Percentiles rank a stretch among this genome's conserved stretches.
These are phyloP conservation scores for Raphanus raphanistrum DNA, from an alignment of 345 rosid genomes.

Conservation along the genomic window DNA sequence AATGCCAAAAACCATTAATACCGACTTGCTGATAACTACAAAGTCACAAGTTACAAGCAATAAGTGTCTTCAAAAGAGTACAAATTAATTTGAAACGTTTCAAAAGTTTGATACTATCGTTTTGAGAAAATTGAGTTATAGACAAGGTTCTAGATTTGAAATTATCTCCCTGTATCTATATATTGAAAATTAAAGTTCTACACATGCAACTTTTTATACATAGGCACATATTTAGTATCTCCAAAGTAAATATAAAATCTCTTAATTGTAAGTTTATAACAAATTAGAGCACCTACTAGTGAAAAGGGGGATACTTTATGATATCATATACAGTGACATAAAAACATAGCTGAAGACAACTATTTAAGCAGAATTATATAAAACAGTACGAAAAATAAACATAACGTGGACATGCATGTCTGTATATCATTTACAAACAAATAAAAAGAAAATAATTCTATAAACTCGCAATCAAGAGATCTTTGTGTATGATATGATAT, in stretches of 20 bases:
- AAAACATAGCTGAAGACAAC: background rate
- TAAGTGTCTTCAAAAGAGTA: background rate
- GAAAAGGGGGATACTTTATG: background rate
- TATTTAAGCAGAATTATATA: background rate
- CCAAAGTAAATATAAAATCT: background rate
- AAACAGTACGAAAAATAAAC: background rate
- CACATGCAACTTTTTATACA: background rate
- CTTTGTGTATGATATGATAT: background rate
- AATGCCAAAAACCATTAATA: conserved; percentile 35
- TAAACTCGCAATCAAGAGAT: conserved; percentile 3
- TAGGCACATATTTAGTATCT: background rate
- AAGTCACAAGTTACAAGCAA: background rate
- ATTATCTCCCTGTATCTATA: background rate
- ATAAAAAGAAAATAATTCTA: background rate
- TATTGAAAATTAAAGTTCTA: background rate
- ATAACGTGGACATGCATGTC: background rate
- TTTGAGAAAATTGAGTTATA: background rate
- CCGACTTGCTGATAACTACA: conserved; percentile 24
- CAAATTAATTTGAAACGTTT: conserved; percentile 6
- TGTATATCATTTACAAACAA: background rate
- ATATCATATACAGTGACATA: background rate
- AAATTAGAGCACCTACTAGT: background rate
- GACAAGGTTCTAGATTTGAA: background rate
- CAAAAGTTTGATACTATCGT: background rate
- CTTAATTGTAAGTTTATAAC: background rate